These are phyloP conservation scores for Pseudogymnoascus sp. DNA, from an alignment of 2,329 filamentous ascomycete genomes.

Conservation along the genomic window DNA sequence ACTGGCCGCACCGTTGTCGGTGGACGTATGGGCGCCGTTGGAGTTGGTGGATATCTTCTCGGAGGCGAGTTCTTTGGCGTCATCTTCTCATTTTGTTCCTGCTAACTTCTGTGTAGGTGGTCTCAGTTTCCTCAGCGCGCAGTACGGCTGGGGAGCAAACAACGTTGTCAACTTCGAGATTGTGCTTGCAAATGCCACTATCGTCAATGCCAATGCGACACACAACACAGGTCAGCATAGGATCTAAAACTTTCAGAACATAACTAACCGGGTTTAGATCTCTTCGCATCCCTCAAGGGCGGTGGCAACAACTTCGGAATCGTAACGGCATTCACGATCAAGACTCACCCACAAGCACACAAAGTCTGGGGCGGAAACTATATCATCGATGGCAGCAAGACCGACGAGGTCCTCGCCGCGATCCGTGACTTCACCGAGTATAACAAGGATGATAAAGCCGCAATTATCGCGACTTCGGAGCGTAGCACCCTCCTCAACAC, in stretches of 20 bases:
- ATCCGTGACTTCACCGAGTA: constrained; percentile 48
- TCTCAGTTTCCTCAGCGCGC: constrained; percentile 19
- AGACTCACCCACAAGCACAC: constrained; percentile 23
- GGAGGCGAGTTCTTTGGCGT: background rate
- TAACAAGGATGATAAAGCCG: constrained; percentile 51
- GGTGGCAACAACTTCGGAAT: constrained; percentile 26
- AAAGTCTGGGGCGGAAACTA: constrained; percentile 30
- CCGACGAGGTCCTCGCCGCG: constrained; percentile 35
- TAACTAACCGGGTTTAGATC: constrained; percentile 10
- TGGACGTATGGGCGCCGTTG: constrained; percentile 40
- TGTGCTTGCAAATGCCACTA: constrained; percentile 17
- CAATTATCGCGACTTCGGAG: constrained; percentile 49
- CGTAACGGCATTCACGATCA: constrained; percentile 25
- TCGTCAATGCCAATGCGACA: constrained; percentile 20
- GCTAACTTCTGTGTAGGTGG: constrained; percentile 8
- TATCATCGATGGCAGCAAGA: constrained; percentile 24
- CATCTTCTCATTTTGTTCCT: background rate
- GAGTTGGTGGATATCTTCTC: constrained; percentile 38
- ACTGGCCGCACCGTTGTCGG: constrained; percentile 30
- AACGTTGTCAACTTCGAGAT: constrained; percentile 39
- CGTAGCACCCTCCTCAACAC: constrained; percentile 39
- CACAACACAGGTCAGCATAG: constrained; percentile 2
- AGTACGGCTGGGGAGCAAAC: constrained; percentile 40
- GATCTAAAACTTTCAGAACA: background rate
- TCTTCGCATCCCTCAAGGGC: constrained; percentile 23